Percentiles rank a stretch among this genome's conserved stretches.
Conservation (phyloP, 2,329 filamentous ascomycete species). For the Diaporthe destruens region DNA sequence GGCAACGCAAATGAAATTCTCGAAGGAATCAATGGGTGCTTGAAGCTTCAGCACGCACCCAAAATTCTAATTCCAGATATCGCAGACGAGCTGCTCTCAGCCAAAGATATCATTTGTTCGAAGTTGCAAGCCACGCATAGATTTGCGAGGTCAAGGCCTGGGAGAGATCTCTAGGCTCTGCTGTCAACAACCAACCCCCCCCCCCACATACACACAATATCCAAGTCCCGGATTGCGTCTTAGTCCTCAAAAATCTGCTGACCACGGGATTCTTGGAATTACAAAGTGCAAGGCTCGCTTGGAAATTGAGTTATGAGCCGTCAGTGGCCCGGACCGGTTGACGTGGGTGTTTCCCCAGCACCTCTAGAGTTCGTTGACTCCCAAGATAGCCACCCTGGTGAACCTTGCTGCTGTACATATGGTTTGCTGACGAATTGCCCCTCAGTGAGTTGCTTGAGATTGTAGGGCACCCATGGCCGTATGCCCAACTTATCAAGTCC, state of each 20-base stretch:
- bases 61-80: neutral
- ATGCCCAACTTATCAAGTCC: neutral
- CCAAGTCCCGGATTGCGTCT: neutral
- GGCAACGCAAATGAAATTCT: no score
- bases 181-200: no score
- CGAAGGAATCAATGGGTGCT: no score
- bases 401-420: neutral
- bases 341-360: neutral
- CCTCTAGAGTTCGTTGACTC: neutral
- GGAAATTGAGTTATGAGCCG: neutral
- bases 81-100: no score
- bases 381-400: neutral
- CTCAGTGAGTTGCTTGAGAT: no score
- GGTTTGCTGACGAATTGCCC: neutral
- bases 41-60: neutral
- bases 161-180: neutral
- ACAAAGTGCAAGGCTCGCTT: neutral
- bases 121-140: no score
- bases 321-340: neutral
- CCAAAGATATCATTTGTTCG: neutral
- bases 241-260: neutral
- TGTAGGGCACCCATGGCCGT: neutral
- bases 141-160: neutral
- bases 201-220: no score
- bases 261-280: neutral